These are phyloP conservation scores for Chrysoporthe cubensis DNA, from an alignment of 2,329 filamentous ascomycete species.

Conservation along the genomic window DNA sequence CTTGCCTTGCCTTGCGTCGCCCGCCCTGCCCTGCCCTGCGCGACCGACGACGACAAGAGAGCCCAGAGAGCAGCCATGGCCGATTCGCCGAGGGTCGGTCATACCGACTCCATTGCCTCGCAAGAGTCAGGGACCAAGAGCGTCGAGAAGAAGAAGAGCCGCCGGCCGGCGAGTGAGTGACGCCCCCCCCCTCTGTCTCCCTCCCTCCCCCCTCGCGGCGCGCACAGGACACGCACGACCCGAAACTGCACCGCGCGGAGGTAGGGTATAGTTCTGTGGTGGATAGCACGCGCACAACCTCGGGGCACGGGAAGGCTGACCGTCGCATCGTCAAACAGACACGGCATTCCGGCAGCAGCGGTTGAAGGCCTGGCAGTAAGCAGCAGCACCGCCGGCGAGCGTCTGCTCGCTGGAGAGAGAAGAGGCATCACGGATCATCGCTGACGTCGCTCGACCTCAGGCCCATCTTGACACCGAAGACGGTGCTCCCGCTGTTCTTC, in stretches of 20 bases:
- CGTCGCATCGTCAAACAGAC: conserved; percentile 55
- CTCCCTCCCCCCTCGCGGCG: no score
- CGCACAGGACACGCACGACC: no score
- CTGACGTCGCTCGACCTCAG: conserved; percentile 48
- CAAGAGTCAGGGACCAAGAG: conserved; percentile 56
- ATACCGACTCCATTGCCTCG: conserved; percentile 58
- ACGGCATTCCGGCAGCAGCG: conserved; percentile 97
- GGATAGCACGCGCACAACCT: not conserved
- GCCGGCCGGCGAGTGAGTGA: conserved; percentile 81
- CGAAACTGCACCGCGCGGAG: no score
- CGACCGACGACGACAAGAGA: conserved; percentile 6
- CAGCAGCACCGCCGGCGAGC: conserved; percentile 37
- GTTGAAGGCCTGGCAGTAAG: conserved; percentile 97
- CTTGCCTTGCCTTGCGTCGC: no score
- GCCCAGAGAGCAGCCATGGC: conserved; percentile 45
- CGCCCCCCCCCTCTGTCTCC: conserved; percentile 19
- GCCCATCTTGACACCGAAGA: conserved; percentile 94
- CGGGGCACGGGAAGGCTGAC: conserved; percentile 16
- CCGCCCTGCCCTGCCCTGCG: not conserved
- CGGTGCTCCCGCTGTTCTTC: conserved; percentile 89
- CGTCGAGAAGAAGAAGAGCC: conserved; percentile 84
- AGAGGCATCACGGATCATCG: not conserved
- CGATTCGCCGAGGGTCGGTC: conserved; percentile 50
- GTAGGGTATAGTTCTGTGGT: no score
- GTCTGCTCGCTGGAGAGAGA: not conserved